Base-by-base conservation (phyloP, 805 yeast genomes). In the Ogataea trehaloabstinens region DNA sequence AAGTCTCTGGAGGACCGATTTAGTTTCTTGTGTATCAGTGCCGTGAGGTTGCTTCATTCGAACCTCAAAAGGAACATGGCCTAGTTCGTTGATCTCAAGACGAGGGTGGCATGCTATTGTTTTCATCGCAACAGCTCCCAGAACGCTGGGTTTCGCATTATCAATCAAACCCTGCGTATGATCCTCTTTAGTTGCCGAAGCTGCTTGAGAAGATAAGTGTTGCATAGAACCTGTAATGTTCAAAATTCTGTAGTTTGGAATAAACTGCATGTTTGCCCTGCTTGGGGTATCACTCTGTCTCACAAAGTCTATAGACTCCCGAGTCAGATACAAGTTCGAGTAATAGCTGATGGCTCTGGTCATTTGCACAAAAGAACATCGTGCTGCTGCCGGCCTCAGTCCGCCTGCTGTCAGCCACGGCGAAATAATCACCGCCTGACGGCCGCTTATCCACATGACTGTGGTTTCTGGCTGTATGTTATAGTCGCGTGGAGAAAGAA, bases 51-150 rank as follows among this genome's bases (percentile, higher is more conserved):
- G 35, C 44, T 71, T 74, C 0, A 72, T 58, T 35, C 70, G 71
- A 3, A 82, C 82, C 28, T 72, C 64, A 52, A 83, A 84, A 0
- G 90, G 90, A 21, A 76, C 55, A 31, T 52, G 57, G 4, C 53
- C 24, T 18, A 18, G 34, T 4, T 24, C 20, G n/a, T 34, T 6
- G 10, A 22, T 8, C 1, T 35, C 33, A 6, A 55, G 18, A 2
- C 35, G 20, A n/a, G 67, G 66, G 38, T 63, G 80, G 44, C 80
- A 75, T 17, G 64, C 65, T 21, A 72, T 53, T 3, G 73, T 67
- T 35, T 61, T 65, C 21, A 68, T 55, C 5, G 76, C 74, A n/a
- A 70, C 73, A 38, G 63, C 56, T 34, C 59, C 64, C 20, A 70
- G 44, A 15, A 54, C 49, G n/a, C 51, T 36, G 8, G 38, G 41